Evolutionary conservation across 345 rosid species (phyloP), one percentile per base, ranked within the genome.

Genomic region (Pelargonium nanum): DNA sequence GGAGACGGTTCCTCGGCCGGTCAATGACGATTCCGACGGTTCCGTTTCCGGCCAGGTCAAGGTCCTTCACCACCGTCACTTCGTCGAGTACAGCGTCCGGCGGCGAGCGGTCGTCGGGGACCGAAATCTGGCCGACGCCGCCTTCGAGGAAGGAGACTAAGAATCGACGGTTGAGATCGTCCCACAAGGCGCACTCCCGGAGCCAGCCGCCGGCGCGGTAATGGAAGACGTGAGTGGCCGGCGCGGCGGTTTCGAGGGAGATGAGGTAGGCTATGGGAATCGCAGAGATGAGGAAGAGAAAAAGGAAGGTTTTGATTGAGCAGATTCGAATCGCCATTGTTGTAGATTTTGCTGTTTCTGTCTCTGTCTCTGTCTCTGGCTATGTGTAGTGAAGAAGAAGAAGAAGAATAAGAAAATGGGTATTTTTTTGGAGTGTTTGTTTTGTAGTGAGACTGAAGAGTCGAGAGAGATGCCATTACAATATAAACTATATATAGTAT

Each of bases 101-200:
- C 0, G 74, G 61, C 12, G 61, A 19, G 67, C 74, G 53, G 28
- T 61, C 72, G 1, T 58, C 63, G 3, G 90, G 88, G 45, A 91
- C 83, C 22, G 25, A 65, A 51, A 91, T 68, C 75, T 83, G 72
- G 19, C 88, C 96, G 66, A 91, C 51, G 58, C 95, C 91, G 1
- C 96, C 95, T 34, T 83, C 95, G 55, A 91, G 57, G 81, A 72
- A 85, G 72, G 90, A 84, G 70, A 86, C 86, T 70, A 91, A 77
- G 81, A 91, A 91, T n/a, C 95, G 83, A 57, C 73, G 79, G 70
- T 76, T 63, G 17, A 57, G 68, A 2, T 72, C 79, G 75, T 91
- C 98, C 98, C 98, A 91, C 84, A 86, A 86, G 65, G 92, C 88
- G 77, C 84, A 79, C 80, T 88, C 98, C 21, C 95, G 87, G 75